Percentiles rank a stretch among this genome's conserved stretches.
Conservation (phyloP, 2,329 filamentous ascomycete genomes). For the Onygenales sp. region DNA sequence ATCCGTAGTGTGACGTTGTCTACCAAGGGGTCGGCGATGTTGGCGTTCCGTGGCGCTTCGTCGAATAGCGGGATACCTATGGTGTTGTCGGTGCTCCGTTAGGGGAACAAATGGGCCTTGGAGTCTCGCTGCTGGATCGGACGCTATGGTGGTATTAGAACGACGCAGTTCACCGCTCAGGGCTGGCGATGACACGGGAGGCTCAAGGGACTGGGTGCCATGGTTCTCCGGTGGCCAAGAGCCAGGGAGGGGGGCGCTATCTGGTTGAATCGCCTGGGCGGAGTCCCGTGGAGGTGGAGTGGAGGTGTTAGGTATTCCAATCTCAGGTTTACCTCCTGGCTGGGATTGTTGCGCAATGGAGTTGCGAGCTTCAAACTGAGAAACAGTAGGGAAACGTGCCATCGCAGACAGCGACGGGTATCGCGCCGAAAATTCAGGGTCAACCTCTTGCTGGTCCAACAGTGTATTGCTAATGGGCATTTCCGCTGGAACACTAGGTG, state of each 20-base stretch:
- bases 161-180: conserved; percentile 9
- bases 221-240: conserved; percentile 1
- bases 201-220: neutral
- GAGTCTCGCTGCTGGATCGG: conserved; percentile 16
- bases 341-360: neutral
- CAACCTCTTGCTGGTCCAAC: conserved; percentile 22
- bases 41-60: conserved; percentile 21
- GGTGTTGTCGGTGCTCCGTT: neutral
- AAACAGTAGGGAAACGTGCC: conserved; percentile 10
- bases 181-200: neutral
- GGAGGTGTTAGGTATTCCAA: neutral
- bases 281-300: neutral
- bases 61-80: conserved; percentile 10
- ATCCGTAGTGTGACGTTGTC: neutral
- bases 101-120: conserved; percentile 17
- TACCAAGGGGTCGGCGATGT: conserved; percentile 9
- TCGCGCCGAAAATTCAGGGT: conserved; percentile 22
- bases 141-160: conserved; percentile 18
- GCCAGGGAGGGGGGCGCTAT: neutral
- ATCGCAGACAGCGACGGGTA: conserved; percentile 24
- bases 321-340: neutral
- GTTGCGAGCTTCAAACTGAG: conserved; percentile 7
- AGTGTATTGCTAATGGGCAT: conserved; percentile 10
- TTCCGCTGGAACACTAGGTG: no score
- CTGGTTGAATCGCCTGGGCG: neutral